These are phyloP conservation scores for Apiospora malaysiana DNA, from an alignment of 2,329 filamentous ascomycete genomes.

Conservation along the genomic window DNA sequence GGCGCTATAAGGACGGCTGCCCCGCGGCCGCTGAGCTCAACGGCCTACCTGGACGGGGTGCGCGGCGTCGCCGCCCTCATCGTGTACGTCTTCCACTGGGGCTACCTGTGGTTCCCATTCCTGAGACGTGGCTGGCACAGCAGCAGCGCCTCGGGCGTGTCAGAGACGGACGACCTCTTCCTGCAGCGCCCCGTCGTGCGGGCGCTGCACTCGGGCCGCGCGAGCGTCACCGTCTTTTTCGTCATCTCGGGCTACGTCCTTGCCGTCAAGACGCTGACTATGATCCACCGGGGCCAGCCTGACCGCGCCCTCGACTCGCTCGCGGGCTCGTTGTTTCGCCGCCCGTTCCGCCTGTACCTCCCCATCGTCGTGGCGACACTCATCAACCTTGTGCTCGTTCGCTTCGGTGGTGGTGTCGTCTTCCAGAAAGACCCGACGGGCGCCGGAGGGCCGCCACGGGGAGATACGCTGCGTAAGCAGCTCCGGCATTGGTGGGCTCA, in stretches of 20 bases:
- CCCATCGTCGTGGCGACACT: conserved; percentile 58
- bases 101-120: conserved; percentile 58
- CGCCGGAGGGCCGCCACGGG: conserved; percentile 48
- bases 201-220: conserved; percentile 59
- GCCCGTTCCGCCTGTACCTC: conserved; percentile 57
- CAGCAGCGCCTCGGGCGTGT: conserved; percentile 34
- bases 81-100: conserved; percentile 63
- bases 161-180: conserved; percentile 51
- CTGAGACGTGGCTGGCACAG: conserved; percentile 47
- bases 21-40: conserved; percentile 46
- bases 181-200: conserved; percentile 61
- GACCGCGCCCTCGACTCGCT: conserved; percentile 45
- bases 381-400: conserved; percentile 50
- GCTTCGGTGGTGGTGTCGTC: conserved; percentile 55
- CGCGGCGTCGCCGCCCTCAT: conserved; percentile 61
- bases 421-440: conserved; percentile 55
- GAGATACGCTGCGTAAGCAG: conserved; percentile 56
- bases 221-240: conserved; percentile 66
- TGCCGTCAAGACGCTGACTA: conserved; percentile 57
- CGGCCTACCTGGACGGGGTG: conserved; percentile 64
- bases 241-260: conserved; percentile 68
- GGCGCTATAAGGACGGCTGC: background rate
- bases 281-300: conserved; percentile 45
- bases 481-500: conserved; percentile 45
- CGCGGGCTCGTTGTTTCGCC: conserved; percentile 55